Conservation (phyloP, 495 filamentous ascomycete species). For the Penicillium pancosmium region DNA sequence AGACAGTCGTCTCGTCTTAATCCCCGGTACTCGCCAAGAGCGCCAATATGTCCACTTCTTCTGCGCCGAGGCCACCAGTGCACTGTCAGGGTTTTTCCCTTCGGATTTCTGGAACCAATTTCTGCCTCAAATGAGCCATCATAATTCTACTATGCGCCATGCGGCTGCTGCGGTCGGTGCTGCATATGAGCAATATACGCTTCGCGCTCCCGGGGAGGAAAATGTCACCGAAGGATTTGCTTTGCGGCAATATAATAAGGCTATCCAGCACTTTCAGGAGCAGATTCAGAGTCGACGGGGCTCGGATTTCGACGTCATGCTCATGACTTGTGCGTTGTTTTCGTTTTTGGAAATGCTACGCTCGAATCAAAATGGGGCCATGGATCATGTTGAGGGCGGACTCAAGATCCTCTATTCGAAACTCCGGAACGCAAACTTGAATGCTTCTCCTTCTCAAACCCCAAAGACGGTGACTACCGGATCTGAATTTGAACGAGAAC, state of each 20-base stretch:
- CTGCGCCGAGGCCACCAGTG: conserved; percentile 17
- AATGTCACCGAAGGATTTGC: conserved; percentile 31
- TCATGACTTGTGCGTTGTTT: conserved; percentile 34
- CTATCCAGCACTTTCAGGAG: conserved; percentile 46
- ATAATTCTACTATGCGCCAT: conserved; percentile 61
- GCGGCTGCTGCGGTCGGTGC: conserved; percentile 67
- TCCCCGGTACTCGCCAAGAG: conserved; percentile 27
- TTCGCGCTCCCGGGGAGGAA: background rate
- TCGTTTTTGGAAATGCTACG: conserved; percentile 33
- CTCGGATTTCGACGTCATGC: conserved; percentile 15
- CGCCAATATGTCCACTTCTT: conserved; percentile 28
- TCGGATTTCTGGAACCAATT: conserved; percentile 59
- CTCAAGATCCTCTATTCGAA: conserved; percentile 16
- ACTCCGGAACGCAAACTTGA: background rate
- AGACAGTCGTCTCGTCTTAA: conserved; percentile 17
- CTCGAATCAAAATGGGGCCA: conserved; percentile 20
- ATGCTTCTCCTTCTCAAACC: background rate
- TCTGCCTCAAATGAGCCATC: conserved; percentile 59
- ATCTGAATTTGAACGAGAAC: conserved; percentile 12
- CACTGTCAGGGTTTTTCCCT: conserved; percentile 62
- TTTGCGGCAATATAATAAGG: conserved; percentile 57
- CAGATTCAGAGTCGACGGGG: conserved; percentile 9
- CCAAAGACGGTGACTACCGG: background rate
- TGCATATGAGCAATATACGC: conserved; percentile 53
- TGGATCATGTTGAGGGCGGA: conserved; percentile 26